phyloP scores from a whole-genome alignment of 192 early-diverging fungal genomes.

The Coemansia sp. region DNA sequence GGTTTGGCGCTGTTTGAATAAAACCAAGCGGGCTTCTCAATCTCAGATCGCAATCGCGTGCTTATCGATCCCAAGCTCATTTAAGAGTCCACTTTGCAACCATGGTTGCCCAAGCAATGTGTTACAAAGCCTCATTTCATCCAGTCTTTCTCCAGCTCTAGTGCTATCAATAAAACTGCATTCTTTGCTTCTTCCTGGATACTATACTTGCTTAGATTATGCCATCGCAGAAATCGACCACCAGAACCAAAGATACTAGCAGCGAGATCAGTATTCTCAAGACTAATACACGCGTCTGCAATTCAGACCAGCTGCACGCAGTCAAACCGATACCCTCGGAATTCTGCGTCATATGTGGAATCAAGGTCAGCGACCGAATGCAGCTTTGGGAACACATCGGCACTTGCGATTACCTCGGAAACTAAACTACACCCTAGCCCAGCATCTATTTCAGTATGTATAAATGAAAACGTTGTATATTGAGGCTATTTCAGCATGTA shows the following conservation, averaged over 20 bases:
- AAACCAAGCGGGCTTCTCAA: neutral
- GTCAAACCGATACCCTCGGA: neutral
- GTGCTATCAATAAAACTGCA: neutral
- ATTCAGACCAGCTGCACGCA: neutral
- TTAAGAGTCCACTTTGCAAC: neutral
- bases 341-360: conserved; percentile 44
- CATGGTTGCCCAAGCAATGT: neutral
- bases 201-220: neutral
- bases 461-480: neutral
- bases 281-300: neutral
- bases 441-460: neutral
- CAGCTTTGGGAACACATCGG: conserved; percentile 49
- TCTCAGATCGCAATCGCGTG: neutral
- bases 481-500: neutral
- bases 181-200: neutral
- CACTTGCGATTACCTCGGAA: conserved; percentile 32
- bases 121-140: neutral
- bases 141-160: neutral
- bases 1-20: neutral
- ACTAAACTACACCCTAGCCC: no score
- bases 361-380: conserved; percentile 12
- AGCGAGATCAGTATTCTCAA: neutral
- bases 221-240: conserved; percentile 17
- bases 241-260: neutral
- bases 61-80: neutral